Percentiles rank a stretch among this genome's conserved stretches.
Conservation (phyloP, 345 rosid genomes). For the Laguncularia racemosa region DNA sequence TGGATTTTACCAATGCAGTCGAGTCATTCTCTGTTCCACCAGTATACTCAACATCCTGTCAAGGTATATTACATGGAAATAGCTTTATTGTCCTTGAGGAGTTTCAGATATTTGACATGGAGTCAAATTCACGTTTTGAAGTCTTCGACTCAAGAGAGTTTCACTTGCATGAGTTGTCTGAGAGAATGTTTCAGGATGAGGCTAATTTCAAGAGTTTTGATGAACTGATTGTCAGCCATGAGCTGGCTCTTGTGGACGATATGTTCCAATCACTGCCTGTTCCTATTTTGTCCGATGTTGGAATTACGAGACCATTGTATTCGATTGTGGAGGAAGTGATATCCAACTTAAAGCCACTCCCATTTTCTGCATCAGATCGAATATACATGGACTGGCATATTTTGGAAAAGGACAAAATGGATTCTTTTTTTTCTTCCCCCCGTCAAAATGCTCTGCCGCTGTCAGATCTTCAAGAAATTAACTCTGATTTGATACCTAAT, state of each 20-base stretch:
- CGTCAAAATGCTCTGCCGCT: constrained; percentile 27
- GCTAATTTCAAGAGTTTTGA: constrained; percentile 55
- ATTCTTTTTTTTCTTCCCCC: constrained; percentile 18
- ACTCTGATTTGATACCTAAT: constrained; percentile 26
- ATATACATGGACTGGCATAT: constrained; percentile 88
- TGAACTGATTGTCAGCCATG: constrained; percentile 62
- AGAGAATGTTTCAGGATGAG: constrained; percentile 43
- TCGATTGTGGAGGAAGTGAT: constrained; percentile 35
- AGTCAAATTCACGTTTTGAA: constrained; percentile 34
- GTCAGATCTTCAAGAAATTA: constrained; percentile 26
- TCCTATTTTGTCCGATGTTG: constrained; percentile 45
- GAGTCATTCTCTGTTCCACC: constrained; percentile 18
- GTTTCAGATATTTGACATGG: constrained; percentile 37
- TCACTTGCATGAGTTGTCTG: constrained; percentile 35
- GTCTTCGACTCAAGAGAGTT: constrained; percentile 25
- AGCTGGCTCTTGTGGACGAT: constrained; percentile 65
- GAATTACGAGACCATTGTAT: constrained; percentile 31
- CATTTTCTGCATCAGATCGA: constrained; percentile 58
- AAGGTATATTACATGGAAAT: constrained; percentile 17
- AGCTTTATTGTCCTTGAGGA: constrained; percentile 43
- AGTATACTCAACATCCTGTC: constrained; percentile 21
- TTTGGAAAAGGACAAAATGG: constrained; percentile 48
- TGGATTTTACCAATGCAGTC: constrained; percentile 38
- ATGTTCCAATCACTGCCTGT: constrained; percentile 69
- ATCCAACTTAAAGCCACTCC: constrained; percentile 34